Percentiles rank a stretch among this genome's conserved stretches.
phyloP scores from a whole-genome alignment of 192 early-diverging fungal genomes.

The Linnemannia elongata region DNA sequence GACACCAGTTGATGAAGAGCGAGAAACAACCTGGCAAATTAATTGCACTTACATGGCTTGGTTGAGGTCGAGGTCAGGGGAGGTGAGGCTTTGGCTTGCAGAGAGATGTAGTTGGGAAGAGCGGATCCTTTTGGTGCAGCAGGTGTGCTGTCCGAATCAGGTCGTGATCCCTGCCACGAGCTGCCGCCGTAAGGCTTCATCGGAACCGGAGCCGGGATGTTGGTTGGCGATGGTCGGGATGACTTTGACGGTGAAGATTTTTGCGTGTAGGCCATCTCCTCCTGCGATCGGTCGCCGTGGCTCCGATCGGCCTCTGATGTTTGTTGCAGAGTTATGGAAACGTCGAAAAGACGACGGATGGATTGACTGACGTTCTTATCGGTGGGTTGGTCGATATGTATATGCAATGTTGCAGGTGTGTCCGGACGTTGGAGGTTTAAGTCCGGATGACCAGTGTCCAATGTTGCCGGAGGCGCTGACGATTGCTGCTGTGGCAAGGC shows the following conservation, averaged over 20 bases:
- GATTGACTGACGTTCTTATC: background rate
- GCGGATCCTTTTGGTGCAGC: background rate
- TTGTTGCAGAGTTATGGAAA: background rate
- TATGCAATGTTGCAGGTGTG: background rate
- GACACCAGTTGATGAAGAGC: no score
- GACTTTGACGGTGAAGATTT: conserved; percentile 3
- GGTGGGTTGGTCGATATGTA: background rate
- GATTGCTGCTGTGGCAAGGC: conserved; percentile 1
- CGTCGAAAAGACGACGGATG: background rate
- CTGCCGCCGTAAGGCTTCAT: background rate
- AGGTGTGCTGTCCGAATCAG: conserved; percentile 21
- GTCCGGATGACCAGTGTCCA: background rate
- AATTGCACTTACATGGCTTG: conserved; percentile 3
- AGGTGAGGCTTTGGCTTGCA: background rate
- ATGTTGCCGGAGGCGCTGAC: background rate
- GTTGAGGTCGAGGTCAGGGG: background rate
- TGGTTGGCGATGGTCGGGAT: background rate
- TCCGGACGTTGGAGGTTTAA: background rate
- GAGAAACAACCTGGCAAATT: background rate
- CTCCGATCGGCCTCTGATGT: background rate
- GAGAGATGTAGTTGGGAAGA: background rate
- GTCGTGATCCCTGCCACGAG: conserved; percentile 31
- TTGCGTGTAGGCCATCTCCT: background rate
- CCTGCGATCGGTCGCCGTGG: conserved; percentile 5
- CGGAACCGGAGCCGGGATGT: background rate